A percentile compares a stretch with the other conserved stretches of the same genome.
phyloP scores from a whole-genome alignment of 257 asterid species.

The Lycium ferocissimum region DNA sequence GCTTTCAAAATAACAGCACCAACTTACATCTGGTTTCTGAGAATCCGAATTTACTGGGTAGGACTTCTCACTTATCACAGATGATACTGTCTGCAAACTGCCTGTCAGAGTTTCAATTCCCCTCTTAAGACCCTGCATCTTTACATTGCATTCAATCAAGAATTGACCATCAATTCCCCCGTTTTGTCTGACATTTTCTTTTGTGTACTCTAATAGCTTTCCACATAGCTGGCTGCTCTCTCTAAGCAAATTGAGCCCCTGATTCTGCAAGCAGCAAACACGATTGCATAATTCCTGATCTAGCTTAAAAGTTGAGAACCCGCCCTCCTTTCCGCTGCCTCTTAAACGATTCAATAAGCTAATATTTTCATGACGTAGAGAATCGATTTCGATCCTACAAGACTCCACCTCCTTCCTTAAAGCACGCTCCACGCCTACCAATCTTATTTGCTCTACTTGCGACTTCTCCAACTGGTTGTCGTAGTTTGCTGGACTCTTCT shows the following conservation, averaged over 20 bases:
- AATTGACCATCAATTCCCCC: conserved; percentile 61
- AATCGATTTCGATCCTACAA: conserved; percentile 66
- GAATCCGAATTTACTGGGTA: conserved; percentile 36
- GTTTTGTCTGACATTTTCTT: conserved; percentile 45
- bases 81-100: conserved; percentile 60
- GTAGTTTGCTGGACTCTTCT: conserved; percentile 53
- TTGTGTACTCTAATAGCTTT: conserved; percentile 67
- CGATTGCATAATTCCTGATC: conserved; percentile 82
- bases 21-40: conserved; percentile 65
- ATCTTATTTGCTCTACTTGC: conserved; percentile 79
- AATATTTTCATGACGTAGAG: conserved; percentile 88
- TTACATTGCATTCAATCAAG: conserved; percentile 83
- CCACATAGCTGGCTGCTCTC: conserved; percentile 77
- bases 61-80: conserved; percentile 56
- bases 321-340: conserved; percentile 63
- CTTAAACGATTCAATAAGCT: conserved; percentile 80
- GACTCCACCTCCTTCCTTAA: conserved; percentile 94
- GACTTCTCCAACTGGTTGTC: conserved; percentile 67
- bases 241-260: conserved; percentile 70
- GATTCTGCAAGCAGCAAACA: conserved; percentile 71
- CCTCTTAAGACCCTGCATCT: conserved; percentile 82
- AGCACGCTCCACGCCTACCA: conserved; percentile 84
- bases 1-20: background rate
- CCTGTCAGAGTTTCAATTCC: conserved; percentile 68
- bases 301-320: conserved; percentile 72